Conservation (phyloP, 2,329 filamentous ascomycete species). For the Neopestalotiopsis clavispora region DNA sequence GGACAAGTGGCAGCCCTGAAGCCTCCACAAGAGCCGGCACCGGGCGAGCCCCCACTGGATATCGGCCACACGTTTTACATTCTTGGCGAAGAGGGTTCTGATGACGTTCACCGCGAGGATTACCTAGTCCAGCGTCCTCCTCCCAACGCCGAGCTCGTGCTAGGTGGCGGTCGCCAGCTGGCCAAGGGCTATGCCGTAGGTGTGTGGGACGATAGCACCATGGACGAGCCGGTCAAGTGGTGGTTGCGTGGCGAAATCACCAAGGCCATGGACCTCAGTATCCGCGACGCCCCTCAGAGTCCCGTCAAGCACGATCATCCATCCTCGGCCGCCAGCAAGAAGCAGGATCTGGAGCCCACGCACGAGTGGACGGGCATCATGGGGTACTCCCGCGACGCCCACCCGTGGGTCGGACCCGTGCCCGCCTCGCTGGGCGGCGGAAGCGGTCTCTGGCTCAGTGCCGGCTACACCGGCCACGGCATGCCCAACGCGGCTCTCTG, state of each 20-base stretch:
- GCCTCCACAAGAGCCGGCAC: slow-evolving; percentile 50
- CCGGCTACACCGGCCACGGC: slow-evolving; percentile 75
- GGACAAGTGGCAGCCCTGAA: slow-evolving; percentile 73
- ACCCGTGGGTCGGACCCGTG: slow-evolving; percentile 75
- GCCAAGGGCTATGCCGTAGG: slow-evolving; percentile 59
- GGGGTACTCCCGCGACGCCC: slow-evolving; percentile 71
- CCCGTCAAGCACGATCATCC: slow-evolving; percentile 1
- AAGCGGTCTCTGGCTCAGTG: slow-evolving; percentile 65
- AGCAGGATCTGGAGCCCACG: slow-evolving; percentile 52
- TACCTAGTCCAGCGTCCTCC: slow-evolving; percentile 75
- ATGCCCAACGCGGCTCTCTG: slow-evolving; percentile 76
- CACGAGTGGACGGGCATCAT: slow-evolving; percentile 83
- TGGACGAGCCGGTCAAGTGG: slow-evolving; percentile 59
- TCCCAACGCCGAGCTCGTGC: slow-evolving; percentile 64
- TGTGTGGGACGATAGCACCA: slow-evolving; percentile 61
- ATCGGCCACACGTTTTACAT: slow-evolving; percentile 70
- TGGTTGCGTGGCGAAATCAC: slow-evolving; percentile 57
- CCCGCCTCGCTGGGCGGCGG: slow-evolving; percentile 55
- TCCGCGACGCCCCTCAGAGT: slow-evolving; percentile 20
- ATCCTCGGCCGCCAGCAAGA: slow-evolving; percentile 17
- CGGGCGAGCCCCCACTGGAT: slow-evolving; percentile 25
- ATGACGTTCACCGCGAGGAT: slow-evolving; percentile 58
- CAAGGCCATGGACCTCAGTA: slow-evolving; percentile 46
- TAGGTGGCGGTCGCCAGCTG: slow-evolving; percentile 71
- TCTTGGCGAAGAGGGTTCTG: slow-evolving; percentile 44